Base-by-base conservation (phyloP, 2,329 filamentous ascomycete species). In the Chaetothyriales sp. region DNA sequence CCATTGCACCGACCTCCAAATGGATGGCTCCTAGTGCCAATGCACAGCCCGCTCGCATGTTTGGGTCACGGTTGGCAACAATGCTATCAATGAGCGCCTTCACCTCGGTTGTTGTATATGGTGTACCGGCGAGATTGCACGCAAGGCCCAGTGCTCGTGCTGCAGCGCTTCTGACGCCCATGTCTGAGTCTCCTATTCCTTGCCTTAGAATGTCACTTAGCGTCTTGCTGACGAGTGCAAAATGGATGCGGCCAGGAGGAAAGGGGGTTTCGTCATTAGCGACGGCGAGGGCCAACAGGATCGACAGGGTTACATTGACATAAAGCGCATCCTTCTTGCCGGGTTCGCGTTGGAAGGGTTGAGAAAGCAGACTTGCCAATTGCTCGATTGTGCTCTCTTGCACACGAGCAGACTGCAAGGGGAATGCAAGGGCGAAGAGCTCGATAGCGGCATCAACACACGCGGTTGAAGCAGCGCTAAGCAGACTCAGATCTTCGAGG, bases 361-460 rank as follows among this genome's bases (percentile, higher is more conserved):
- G 80, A 18, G 56, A 55, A n/a, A 92, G 74, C 63, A 94, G 94
- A 0, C 87, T 92, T 15, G 86, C 84, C 47, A 97, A 83, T 64
- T 98, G 92, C 66, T 98, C 92, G 8, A 98, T 72, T 47, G 94
- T 87, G 63, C 90, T 95, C 66, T 98, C 92, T 63, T 98, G 92
- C 2, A 98, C 86, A 63, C 90, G 95, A 3, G 87, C 77, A 0
- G 86, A 85, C 46, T 94, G 94, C 8, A 95, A 73, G 2, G 92
- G 89, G 52, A 98, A 82, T 43, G 88, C 86, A 50, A 94, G 86
- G 1, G 89, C 88, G 65, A 98, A 98, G 0, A 97, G 73, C 56
- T 92, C 84, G 51, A 98, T 94, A 0, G 92, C 89, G 63, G 90
- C 82, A 64, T 98, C 95, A 55, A 97, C 86, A 22, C 95, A 89